phyloP scores from a whole-genome alignment of 2,329 filamentous ascomycete species.

The Aspergillus neoniger region DNA sequence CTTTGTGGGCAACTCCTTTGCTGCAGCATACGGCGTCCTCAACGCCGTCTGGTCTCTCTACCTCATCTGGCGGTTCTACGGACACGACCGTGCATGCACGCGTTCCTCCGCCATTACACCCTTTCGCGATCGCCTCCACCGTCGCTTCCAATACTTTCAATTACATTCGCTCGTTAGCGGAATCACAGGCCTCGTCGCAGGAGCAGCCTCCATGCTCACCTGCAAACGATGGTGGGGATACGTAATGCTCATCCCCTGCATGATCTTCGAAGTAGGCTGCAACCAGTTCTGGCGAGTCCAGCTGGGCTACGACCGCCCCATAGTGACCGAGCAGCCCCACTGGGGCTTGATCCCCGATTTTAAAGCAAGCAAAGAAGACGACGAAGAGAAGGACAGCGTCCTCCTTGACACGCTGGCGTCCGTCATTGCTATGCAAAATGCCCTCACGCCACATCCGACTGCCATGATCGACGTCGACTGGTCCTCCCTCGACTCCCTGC shows the following conservation, averaged over 20 bases:
- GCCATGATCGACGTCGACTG: slow-evolving; percentile 12
- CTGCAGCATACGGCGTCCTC: slow-evolving; percentile 52
- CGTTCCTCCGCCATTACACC: slow-evolving; percentile 18
- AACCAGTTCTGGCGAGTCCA: slow-evolving; percentile 53
- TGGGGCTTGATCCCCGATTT: background rate
- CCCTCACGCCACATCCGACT: slow-evolving; percentile 2
- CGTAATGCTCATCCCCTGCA: slow-evolving; percentile 53
- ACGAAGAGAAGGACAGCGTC: slow-evolving; percentile 12
- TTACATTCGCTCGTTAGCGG: slow-evolving; percentile 51
- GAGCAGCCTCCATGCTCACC: slow-evolving; percentile 53
- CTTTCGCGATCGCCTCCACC: slow-evolving; percentile 35
- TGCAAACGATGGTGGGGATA: slow-evolving; percentile 57
- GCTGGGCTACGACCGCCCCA: slow-evolving; percentile 49
- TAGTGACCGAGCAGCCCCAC: slow-evolving; percentile 20
- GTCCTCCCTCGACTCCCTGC: slow-evolving; percentile 21
- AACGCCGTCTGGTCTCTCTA: slow-evolving; percentile 53
- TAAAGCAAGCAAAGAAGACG: background rate
- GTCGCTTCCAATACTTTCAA: slow-evolving; percentile 46
- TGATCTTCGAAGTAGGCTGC: slow-evolving; percentile 48
- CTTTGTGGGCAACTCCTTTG: slow-evolving; percentile 56
- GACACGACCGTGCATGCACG: slow-evolving; percentile 37
- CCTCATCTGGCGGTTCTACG: slow-evolving; percentile 45
- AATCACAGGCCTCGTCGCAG: slow-evolving; percentile 49
- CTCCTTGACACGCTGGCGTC: slow-evolving; percentile 12
- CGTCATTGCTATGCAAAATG: slow-evolving; percentile 12